Evolutionary conservation across 345 rosid species (phyloP).

Genomic region (Linum usitatissimum): DNA sequence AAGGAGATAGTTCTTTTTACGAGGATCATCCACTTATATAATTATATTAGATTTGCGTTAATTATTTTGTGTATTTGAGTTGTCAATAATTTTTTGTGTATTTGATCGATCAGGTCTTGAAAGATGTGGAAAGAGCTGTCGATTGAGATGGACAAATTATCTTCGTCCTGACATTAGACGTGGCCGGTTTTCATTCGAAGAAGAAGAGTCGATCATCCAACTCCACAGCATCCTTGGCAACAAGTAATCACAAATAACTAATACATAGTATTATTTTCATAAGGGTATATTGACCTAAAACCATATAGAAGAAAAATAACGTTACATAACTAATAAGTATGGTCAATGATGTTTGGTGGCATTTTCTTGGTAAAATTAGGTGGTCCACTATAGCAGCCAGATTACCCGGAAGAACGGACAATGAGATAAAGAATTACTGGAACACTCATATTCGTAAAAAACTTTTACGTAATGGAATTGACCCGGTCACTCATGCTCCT

Average conservation of each 20-base stretch:
- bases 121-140: constrained; percentile 97
- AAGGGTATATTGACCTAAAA: too few species aligned
- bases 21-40: too few species aligned
- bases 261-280: not conserved
- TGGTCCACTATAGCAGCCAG: constrained; percentile 98
- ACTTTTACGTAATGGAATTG: constrained; percentile 75
- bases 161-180: constrained; percentile 89
- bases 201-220: constrained; percentile 89
- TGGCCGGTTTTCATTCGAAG: constrained; percentile 88
- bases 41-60: too few species aligned
- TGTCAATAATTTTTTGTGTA: too few species aligned
- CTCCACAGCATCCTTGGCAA: constrained; percentile 77
- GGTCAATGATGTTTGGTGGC: not conserved
- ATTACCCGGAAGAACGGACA: constrained; percentile 92
- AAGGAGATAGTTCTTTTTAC: too few species aligned
- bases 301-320: too few species aligned
- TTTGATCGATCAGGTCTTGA: constrained; percentile 45
- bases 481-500: constrained; percentile 86
- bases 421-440: constrained; percentile 94
- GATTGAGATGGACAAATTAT: constrained; percentile 95
- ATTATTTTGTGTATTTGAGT: too few species aligned
- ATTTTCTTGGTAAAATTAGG: constrained; percentile 25
- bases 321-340: not conserved
- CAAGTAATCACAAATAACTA: constrained; percentile 35
- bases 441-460: constrained; percentile 84